Conservation (phyloP, 148 eudicot species). For the Cornus suecica region DNA sequence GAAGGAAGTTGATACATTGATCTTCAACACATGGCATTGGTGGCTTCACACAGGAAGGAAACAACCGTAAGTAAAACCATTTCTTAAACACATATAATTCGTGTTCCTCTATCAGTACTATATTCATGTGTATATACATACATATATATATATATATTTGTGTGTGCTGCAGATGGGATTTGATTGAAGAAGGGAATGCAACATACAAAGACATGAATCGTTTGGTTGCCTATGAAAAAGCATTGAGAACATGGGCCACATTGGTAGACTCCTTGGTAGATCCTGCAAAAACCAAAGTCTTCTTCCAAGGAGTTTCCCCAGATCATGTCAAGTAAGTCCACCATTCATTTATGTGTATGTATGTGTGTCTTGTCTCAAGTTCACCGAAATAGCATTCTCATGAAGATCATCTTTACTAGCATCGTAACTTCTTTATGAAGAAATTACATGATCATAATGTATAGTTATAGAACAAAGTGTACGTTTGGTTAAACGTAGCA, state of each 20-base stretch:
- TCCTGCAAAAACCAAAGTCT: constrained; percentile 34
- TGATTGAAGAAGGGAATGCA: constrained; percentile 29
- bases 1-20: constrained; percentile 38
- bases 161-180: constrained; percentile 40
- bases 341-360: no score
- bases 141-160: not conserved
- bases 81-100: no score
- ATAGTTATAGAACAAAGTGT: no score
- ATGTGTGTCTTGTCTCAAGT: no score
- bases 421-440: no score
- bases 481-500: no score
- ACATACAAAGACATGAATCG: constrained; percentile 52
- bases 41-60: constrained; percentile 58
- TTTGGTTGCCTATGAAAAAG: constrained; percentile 55
- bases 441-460: no score
- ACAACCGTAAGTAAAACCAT: constrained; percentile 35
- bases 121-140: no score
- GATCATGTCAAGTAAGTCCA: constrained; percentile 56
- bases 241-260: constrained; percentile 65
- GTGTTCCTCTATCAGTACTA: no score
- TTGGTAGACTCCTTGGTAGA: constrained; percentile 51
- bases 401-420: no score
- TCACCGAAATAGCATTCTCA: no score
- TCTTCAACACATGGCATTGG: constrained; percentile 73
- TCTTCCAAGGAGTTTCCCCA: constrained; percentile 69